Evolutionary conservation across 805 yeast genomes (phyloP), one percentile per base, ranked within the genome.

Genomic region (Nakazawaea ernobii): DNA sequence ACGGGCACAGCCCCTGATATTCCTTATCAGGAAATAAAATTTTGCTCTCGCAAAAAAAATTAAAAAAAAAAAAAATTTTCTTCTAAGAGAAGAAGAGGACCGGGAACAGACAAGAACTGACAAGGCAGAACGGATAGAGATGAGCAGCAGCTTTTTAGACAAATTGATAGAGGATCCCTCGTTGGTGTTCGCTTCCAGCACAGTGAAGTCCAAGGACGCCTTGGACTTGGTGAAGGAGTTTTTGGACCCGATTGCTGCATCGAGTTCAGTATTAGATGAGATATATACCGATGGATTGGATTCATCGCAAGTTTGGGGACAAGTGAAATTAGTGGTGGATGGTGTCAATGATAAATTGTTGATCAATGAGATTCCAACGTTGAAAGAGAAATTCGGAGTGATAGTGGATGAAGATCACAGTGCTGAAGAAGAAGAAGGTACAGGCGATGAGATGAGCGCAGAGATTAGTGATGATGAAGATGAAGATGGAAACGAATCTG

Each of bases 291-390:
- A 90, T 42, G 98, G 97, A 0, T 70, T 92, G 46, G 96, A 87
- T 62, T 82, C 96, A 24, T 77, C 84, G 35, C 98, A 92, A 61
- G 90, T 94, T 0, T 92, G 92, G 89, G 95, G 92, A 48, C 98
- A 92, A 65, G 83, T 87, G 2, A 88, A 86, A 63, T 75, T 92
- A 68, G 83, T 92, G 15, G 69, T 89, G 35, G 97, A 90, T 49
- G 84, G 84, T 7, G 84, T 85, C 10, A 80, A 84, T 27, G 89
- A 84, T 42, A 71, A 74, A 38, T 65, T 89, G 32, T 60, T 86
- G 59, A 73, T 71, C 47, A 77, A 72, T 15, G 73, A 74, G 45
- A 75, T 88, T 39, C 81, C 82, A 2, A 70, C 66, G 33, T 58
- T 84, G 49, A 75, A 69, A 52, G 67, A 66, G 49, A 56, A 56